phyloP scores from a whole-genome alignment of 2,329 filamentous ascomycete genomes.

The Clonostachys sp. region DNA sequence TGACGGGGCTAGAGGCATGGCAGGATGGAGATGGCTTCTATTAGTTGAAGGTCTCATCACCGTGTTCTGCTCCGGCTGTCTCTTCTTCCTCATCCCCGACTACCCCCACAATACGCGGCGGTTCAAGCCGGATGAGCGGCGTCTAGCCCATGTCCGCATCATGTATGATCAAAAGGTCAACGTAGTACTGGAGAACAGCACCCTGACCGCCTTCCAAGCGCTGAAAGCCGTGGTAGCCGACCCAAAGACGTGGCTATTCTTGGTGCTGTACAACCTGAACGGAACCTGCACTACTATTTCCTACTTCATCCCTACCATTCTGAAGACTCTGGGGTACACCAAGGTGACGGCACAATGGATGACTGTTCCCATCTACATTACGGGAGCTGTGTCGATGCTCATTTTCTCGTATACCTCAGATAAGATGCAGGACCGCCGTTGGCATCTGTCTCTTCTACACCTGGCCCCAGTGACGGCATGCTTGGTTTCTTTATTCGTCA shows the following conservation, averaged over 20 bases:
- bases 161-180: too few relatives aligned
- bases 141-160: too few relatives aligned
- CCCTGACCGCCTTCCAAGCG: constrained; percentile 10
- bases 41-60: too few relatives aligned
- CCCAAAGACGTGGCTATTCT: constrained; percentile 37
- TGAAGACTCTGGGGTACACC: constrained; percentile 13
- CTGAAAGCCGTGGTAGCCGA: constrained; percentile 25
- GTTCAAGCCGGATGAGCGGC: too few relatives aligned
- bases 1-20: too few relatives aligned
- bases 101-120: constrained; percentile 6
- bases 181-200: too few relatives aligned
- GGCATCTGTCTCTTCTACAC: constrained; percentile 12
- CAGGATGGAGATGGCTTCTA: too few relatives aligned
- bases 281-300: constrained; percentile 37
- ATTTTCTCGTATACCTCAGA: constrained; percentile 15
- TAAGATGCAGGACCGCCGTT: constrained; percentile 12
- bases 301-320: constrained; percentile 26
- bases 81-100: constrained; percentile 9
- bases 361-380: constrained; percentile 15
- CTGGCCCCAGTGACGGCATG: constrained; percentile 10
- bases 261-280: constrained; percentile 38
- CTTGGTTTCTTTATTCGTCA: constrained; percentile 10
- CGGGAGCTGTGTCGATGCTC: constrained; percentile 10
- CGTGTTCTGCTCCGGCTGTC: too few relatives aligned
- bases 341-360: constrained; percentile 16